Evolutionary conservation across 441 rosid genomes (phyloP).

Genomic region (Euphorbia neoarborescens): DNA sequence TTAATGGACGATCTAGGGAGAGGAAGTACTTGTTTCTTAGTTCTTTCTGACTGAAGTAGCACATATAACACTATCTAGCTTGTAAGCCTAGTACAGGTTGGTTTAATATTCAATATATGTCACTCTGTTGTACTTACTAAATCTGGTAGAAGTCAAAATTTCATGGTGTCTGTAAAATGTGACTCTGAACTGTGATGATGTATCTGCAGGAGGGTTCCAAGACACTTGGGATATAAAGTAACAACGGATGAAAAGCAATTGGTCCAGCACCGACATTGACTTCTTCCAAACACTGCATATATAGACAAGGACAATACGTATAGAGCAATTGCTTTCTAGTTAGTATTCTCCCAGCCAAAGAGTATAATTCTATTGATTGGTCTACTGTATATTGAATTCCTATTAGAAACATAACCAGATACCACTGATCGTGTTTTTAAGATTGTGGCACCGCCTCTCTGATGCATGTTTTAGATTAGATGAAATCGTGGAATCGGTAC

Average conservation of each 20-base stretch:
- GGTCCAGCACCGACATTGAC: neutral
- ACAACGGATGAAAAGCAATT: neutral
- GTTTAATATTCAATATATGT: neutral
- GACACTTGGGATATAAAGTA: conserved; percentile 21
- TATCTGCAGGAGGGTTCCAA: conserved; percentile 36
- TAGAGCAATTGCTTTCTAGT: conserved; percentile 19
- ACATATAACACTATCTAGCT: neutral
- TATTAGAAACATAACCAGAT: conserved; percentile 1
- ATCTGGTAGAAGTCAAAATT: neutral
- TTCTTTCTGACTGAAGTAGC: neutral
- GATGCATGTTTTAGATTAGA: neutral
- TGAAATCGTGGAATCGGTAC: conserved; percentile 7
- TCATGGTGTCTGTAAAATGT: neutral
- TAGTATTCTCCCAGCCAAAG: conserved; percentile 8
- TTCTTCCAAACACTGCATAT: conserved; percentile 20
- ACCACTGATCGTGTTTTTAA: conserved; percentile 2
- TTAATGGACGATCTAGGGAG: neutral
- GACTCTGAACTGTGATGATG: neutral
- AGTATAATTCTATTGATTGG: conserved; percentile 16
- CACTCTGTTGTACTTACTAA: neutral
- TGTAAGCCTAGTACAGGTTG: neutral
- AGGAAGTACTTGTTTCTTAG: neutral
- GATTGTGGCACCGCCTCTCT: conserved; percentile 8
- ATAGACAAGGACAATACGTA: conserved; percentile 2
- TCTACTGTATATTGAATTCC: conserved; percentile 16